A percentile compares a stretch with the other conserved stretches of the same genome.
Conservation (phyloP, 106 monocot species). For the Acorus calamus region DNA sequence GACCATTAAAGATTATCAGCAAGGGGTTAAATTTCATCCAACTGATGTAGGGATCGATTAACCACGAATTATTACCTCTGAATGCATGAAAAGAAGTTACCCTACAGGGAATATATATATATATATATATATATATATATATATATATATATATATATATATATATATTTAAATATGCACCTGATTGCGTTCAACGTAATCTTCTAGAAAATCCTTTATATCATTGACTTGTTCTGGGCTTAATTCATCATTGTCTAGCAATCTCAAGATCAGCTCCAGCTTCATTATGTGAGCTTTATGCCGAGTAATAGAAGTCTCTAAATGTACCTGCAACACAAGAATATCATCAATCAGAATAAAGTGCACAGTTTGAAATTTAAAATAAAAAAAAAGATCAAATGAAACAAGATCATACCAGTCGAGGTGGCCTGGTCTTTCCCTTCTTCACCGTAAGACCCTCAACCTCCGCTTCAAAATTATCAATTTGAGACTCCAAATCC, state of each 20-base stretch:
- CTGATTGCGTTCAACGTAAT: constrained; percentile 99
- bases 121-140: too few relatives aligned
- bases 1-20: background rate
- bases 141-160: background rate
- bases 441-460: constrained; percentile 94
- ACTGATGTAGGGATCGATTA: too few relatives aligned
- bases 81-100: background rate
- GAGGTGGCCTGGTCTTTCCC: constrained; percentile 80
- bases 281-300: constrained; percentile 98
- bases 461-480: constrained; percentile 88
- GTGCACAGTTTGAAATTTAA: background rate
- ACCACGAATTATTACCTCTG: too few relatives aligned
- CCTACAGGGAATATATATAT: background rate
- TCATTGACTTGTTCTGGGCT: constrained; percentile 98
- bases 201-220: constrained; percentile 87
- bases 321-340: constrained; percentile 42
- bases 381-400: background rate
- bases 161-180: constrained; percentile 19
- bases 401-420: constrained; percentile 43
- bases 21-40: background rate
- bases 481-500: constrained; percentile 87
- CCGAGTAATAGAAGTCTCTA: constrained; percentile 78
- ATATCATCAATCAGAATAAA: too few relatives aligned
- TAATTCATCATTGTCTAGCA: constrained; percentile 95
- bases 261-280: constrained; percentile 87